phyloP scores from a whole-genome alignment of 2,329 filamentous ascomycete genomes.

The Verticillium dahliae region DNA sequence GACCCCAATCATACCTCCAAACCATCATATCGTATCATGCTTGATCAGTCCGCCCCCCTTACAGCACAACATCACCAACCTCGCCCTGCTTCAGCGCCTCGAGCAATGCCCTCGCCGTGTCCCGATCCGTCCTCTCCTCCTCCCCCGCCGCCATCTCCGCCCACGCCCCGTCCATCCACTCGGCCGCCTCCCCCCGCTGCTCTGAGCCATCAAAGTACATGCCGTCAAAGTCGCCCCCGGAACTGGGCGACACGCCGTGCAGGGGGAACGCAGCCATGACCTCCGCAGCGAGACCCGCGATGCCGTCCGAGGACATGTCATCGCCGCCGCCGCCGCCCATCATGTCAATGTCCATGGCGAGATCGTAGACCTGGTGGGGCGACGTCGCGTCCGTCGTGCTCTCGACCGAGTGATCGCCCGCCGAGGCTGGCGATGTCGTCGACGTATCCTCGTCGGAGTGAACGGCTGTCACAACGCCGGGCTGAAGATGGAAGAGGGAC shows the following conservation, averaged over 20 bases:
- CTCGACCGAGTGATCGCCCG: not conserved
- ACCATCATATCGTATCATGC: not conserved
- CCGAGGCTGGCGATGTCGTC: constrained; percentile 8
- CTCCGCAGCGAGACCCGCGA: constrained; percentile 23
- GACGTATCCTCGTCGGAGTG: constrained; percentile 14
- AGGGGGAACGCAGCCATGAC: constrained; percentile 24
- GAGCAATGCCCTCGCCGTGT: constrained; percentile 29
- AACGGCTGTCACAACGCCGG: constrained; percentile 5
- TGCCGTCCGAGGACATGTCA: constrained; percentile 16
- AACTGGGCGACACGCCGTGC: constrained; percentile 16
- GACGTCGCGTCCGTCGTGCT: constrained; percentile 6
- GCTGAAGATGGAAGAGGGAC: constrained; percentile 8
- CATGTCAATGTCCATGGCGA: not conserved
- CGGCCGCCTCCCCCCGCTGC: constrained; percentile 17
- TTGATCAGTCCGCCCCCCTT: not conserved
- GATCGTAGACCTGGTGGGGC: not conserved
- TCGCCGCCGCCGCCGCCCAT: constrained; percentile 3
- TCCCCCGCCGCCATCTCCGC: constrained; percentile 19
- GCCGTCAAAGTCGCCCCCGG: constrained; percentile 15
- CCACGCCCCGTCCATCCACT: constrained; percentile 33
- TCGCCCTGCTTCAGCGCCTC: constrained; percentile 27
- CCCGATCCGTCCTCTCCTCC: constrained; percentile 23
- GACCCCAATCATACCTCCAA: too few relatives aligned
- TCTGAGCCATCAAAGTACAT: constrained; percentile 21
- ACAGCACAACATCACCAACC: constrained; percentile 9